These are phyloP conservation scores for Plantago major DNA, from an alignment of 257 asterid species.

Conservation along the genomic window DNA sequence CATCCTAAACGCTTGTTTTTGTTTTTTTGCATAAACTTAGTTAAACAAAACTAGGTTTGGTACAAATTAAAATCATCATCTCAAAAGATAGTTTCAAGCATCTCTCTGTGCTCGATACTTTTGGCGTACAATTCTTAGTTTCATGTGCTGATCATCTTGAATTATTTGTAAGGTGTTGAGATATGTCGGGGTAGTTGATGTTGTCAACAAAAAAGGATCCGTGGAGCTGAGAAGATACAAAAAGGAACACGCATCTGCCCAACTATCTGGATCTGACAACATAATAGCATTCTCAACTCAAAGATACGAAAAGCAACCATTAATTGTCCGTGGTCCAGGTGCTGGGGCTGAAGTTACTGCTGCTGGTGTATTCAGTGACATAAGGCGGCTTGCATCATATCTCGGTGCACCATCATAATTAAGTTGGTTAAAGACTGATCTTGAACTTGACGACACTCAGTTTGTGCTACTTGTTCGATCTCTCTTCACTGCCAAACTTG, in stretches of 20 bases:
- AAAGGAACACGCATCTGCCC: slow-evolving; percentile 90
- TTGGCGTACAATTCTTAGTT: neutral
- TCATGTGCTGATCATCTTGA: slow-evolving; percentile 14
- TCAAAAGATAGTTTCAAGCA: neutral
- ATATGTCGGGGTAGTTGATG: slow-evolving; percentile 93
- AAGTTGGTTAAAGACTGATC: neutral
- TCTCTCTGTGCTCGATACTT: no score
- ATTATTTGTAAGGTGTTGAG: slow-evolving; percentile 64
- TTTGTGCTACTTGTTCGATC: no score
- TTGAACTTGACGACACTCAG: no score
- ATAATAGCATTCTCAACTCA: slow-evolving; percentile 89
- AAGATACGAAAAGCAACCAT: slow-evolving; percentile 81
- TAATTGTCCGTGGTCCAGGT: slow-evolving; percentile 95
- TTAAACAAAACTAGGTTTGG: neutral
- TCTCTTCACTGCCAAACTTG: no score
- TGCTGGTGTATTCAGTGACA: slow-evolving; percentile 88
- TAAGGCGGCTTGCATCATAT: slow-evolving; percentile 86
- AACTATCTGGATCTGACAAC: slow-evolving; percentile 88
- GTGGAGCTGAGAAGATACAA: slow-evolving; percentile 70
- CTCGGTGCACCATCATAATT: slow-evolving; percentile 96
- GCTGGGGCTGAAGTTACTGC: slow-evolving; percentile 99
- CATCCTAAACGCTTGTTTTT: neutral
- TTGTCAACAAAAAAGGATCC: slow-evolving; percentile 62
- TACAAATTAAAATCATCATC: neutral
- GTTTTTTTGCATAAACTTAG: neutral